Evolutionary conservation across 768 basidiomycete genomes (phyloP).

Genomic region (Favolaschia claudopus): DNA sequence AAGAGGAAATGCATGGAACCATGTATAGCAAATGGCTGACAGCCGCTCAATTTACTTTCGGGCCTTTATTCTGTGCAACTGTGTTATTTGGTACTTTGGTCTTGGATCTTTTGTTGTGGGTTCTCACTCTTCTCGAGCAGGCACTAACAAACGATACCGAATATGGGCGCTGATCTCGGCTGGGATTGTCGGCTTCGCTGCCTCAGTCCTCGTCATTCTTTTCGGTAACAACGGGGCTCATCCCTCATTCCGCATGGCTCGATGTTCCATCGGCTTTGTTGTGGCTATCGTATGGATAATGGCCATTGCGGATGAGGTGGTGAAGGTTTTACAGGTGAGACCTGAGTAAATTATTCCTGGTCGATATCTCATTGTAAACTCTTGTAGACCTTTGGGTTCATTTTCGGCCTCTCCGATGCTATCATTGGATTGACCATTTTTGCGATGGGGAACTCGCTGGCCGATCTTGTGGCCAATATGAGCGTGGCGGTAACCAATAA

Average conservation of each 20-base stretch:
- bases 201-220: constrained; percentile 62
- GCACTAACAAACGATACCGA: constrained; percentile 50
- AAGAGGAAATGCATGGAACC: constrained; percentile 72
- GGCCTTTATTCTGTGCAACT: constrained; percentile 77
- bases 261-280: constrained; percentile 91
- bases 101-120: background rate
- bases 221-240: constrained; percentile 68
- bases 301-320: constrained; percentile 96
- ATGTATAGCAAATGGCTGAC: constrained; percentile 84
- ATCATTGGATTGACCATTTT: constrained; percentile 98
- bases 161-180: constrained; percentile 63
- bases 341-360: background rate
- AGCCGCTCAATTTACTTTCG: constrained; percentile 82
- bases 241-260: constrained; percentile 64
- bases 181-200: constrained; percentile 58
- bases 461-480: constrained; percentile 96
- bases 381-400: constrained; percentile 85
- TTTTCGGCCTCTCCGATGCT: constrained; percentile 95
- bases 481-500: constrained; percentile 78
- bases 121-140: constrained; percentile 40
- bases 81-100: constrained; percentile 80
- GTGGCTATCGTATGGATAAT: constrained; percentile 97
- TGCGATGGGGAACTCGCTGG: constrained; percentile 94
- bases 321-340: constrained; percentile 84
- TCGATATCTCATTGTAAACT: constrained; percentile 6